phyloP scores from a whole-genome alignment of 805 yeast genomes.

The Zygoascus flipseniorum region DNA sequence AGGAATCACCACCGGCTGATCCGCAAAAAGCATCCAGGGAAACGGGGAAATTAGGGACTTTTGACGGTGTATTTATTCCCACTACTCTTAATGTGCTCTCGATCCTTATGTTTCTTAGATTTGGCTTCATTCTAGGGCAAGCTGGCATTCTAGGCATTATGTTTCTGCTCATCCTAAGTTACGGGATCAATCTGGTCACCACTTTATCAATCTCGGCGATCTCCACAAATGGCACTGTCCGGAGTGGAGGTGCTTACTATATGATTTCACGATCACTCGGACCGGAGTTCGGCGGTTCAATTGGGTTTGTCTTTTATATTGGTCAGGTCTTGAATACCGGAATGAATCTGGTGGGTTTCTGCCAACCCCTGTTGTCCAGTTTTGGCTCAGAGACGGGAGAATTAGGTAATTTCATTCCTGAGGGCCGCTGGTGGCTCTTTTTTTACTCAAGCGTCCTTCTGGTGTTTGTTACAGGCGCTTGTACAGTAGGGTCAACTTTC shows the following conservation, averaged over 20 bases:
- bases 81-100: constrained; percentile 88
- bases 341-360: constrained; percentile 89
- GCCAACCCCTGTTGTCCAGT: constrained; percentile 79
- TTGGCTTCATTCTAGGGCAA: constrained; percentile 93
- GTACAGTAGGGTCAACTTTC: constrained; percentile 18
- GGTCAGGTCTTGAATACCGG: constrained; percentile 88
- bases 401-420: constrained; percentile 52
- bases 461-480: constrained; percentile 14
- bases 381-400: constrained; percentile 59
- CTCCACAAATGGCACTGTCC: constrained; percentile 93
- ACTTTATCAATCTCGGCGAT: constrained; percentile 90
- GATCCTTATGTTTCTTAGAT: constrained; percentile 88
- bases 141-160: constrained; percentile 81
- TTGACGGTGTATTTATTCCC: constrained; percentile 88
- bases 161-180: constrained; percentile 59
- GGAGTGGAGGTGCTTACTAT: constrained; percentile 98
- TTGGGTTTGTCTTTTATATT: constrained; percentile 86
- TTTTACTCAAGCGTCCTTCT: constrained; percentile 58
- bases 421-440: constrained; percentile 60
- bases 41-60: constrained; percentile 57
- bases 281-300: constrained; percentile 97
- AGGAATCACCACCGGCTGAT: constrained; percentile 1
- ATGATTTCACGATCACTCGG: constrained; percentile 95
- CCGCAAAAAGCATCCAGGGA: neutral
- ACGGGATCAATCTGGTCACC: constrained; percentile 73